Base-by-base conservation (phyloP, 2,329 filamentous ascomycete genomes). In the Karstenula rhodostoma region DNA sequence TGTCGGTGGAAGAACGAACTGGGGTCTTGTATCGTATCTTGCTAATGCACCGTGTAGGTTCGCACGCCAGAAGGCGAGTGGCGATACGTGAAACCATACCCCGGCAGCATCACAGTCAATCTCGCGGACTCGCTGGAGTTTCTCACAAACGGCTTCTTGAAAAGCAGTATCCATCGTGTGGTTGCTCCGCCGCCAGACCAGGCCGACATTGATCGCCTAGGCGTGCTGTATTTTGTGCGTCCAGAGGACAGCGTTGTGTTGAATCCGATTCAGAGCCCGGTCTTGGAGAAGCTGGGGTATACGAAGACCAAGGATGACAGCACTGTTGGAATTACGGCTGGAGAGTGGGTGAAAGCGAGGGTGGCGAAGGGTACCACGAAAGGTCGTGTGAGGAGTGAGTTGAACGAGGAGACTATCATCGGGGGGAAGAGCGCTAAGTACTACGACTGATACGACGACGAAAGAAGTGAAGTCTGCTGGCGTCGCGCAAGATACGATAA, bases 81-180 rank as follows among this genome's bases (percentile, higher is more conserved):
- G 78, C 78, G 74, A 50, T 77, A 75, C 66, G 78, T 80, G 1
- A 73, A 72, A 54, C 74, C 78, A 1, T 69, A 76, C 52, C 74
- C 77, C 3, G 73, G 67, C 2, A 76, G 71, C 32, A 77, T 79
- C 56, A 78, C 75, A 0, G 74, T 79, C 19, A 79, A 79, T 48
- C 69, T 78, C 4, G 76, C 76, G 8, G 77, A 80, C 40, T 73
- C 76, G 2, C 67, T 79, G 4, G 69, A 73, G n/a, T 76, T 77
- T 46, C 72, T 76, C 58, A 78, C 75, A 0, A 74, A 71, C 23
- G 76, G 77, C 5, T 79, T 79, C 48, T 67, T 84, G 52, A 84
- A 84, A 68, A 79, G 75, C 9, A 81, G 77, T 43, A 74, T 84
- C 13, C 82, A 85, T 57, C 78, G 83, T 4, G 83, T 85, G 0